Evolutionary conservation across 441 rosid genomes (phyloP).

Genomic region (Arabidopsis hybrid): DNA sequence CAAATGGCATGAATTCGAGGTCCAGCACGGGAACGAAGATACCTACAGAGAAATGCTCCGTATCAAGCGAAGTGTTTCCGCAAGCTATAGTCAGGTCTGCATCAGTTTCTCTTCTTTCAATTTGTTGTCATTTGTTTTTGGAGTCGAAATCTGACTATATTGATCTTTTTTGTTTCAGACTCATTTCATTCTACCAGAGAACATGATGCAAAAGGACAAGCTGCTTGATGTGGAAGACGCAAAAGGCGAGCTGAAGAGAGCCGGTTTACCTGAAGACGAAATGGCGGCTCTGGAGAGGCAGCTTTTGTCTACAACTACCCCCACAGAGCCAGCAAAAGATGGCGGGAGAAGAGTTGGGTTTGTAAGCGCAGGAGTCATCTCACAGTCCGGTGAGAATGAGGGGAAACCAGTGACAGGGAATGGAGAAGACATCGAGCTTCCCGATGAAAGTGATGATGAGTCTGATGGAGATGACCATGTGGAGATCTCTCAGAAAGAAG

Average conservation of each 20-base stretch:
- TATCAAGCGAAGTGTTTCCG: conserved; percentile 84
- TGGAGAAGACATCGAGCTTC: conserved; percentile 85
- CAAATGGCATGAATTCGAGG: conserved; percentile 95
- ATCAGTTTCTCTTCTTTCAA: too few relatives aligned
- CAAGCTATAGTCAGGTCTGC: conserved; percentile 85
- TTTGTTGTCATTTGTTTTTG: not conserved
- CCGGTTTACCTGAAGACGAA: conserved; percentile 85
- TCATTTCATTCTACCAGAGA: conserved; percentile 84
- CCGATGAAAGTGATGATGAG: conserved; percentile 85
- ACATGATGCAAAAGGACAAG: conserved; percentile 90
- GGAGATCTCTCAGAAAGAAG: conserved; percentile 83
- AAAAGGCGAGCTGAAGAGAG: conserved; percentile 82
- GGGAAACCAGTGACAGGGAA: conserved; percentile 56
- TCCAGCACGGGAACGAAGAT: conserved; percentile 95
- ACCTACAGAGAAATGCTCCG: conserved; percentile 96
- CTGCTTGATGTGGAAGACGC: conserved; percentile 79
- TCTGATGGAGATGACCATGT: conserved; percentile 60
- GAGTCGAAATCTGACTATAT: conserved; percentile 15
- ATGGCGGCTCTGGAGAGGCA: conserved; percentile 96
- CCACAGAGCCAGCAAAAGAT: conserved; percentile 50
- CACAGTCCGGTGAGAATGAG: conserved; percentile 49
- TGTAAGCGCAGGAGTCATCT: conserved; percentile 90
- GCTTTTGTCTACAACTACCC: conserved; percentile 48
- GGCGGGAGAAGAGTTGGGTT: conserved; percentile 71
- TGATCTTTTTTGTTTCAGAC: conserved; percentile 55